Evolutionary conservation across 805 yeast species (phyloP), one percentile per base, ranked within the genome.

Genomic region (Saccharomycopsis amapae): DNA sequence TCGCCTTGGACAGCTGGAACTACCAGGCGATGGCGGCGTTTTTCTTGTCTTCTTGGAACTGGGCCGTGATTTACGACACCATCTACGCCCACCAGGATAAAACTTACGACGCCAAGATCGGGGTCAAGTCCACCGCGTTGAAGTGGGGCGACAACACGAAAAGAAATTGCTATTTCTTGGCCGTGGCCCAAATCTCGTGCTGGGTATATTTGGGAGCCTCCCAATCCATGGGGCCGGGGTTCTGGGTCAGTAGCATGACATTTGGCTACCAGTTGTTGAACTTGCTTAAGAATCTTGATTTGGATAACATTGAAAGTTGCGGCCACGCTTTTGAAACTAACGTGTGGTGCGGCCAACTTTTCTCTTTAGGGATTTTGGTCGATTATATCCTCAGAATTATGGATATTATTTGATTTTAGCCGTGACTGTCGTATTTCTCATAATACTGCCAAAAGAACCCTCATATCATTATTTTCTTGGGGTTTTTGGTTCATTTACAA

Each of bases 21-120:
- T 71, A 77, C 68, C 65, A 78, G 7, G 82, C 86, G 4, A 89
- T 89, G 78, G 65, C 76, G 2, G 86, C 96, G 0, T 67, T 93
- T 40, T 86, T 81, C 57, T 60, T 78, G 2, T 77, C 95, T 15
- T 79, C 87, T 38, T 83, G 79, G 58, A 71, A 81, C 45, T 93
- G 99, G 98, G 81, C 95, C 54, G 85, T 93, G 89, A 80, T 81
- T 43, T 93, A 93, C 64, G 99, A 93, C 62, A 87, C 98, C 2
- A 77, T 93, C 33, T 93, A 93, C 62, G 99, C 98, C 1, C 99
- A 93, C 61, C 99, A 93, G 65, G 99, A 93, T 64, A 93, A 93
- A 65, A 66, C 62, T 43, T 93, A 81, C 58, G 99, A 93, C 63
- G 66, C 85, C 44, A 71, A 75, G 48, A 97, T 95, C 0, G 98